Evolutionary conservation across 225 moss, liverwort and hornwort species (phyloP).

Genomic region (Pseudisothecium myosuroides): DNA sequence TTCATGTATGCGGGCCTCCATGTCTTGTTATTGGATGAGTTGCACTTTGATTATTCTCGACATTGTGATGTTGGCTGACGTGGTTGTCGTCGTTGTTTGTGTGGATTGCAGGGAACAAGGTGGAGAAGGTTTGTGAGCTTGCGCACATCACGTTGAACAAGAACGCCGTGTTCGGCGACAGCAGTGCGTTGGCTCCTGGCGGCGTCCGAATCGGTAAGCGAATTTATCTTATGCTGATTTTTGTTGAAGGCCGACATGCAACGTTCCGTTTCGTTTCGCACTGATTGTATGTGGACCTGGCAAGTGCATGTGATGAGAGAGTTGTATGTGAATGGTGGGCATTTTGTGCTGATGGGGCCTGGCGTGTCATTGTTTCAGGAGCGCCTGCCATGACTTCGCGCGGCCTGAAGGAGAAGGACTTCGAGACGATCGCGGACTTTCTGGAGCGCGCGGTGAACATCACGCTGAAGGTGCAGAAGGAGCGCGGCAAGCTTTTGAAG

Average conservation of each 20-base stretch:
- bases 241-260: too few relatives aligned
- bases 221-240: neutral
- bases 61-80: neutral
- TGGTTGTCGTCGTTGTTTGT: neutral
- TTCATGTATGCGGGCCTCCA: neutral
- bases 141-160: slow-evolving; percentile 42
- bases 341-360: neutral
- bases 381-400: slow-evolving; percentile 95
- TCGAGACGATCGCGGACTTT: slow-evolving; percentile 78
- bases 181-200: slow-evolving; percentile 82
- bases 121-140: slow-evolving; percentile 72
- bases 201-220: slow-evolving; percentile 65
- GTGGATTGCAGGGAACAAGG: slow-evolving; percentile 59
- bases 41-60: neutral
- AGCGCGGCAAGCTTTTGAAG: slow-evolving; percentile 72
- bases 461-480: slow-evolving; percentile 76
- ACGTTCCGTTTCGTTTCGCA: neutral
- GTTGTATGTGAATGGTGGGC: neutral
- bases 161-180: slow-evolving; percentile 95
- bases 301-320: too few relatives aligned
- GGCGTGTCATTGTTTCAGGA: slow-evolving; percentile 1
- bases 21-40: neutral
- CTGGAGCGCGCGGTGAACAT: slow-evolving; percentile 80
- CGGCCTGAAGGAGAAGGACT: slow-evolving; percentile 93
- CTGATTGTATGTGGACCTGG: neutral